Base-by-base conservation (phyloP, 2,329 filamentous ascomycete genomes). In the Penicillium sumatraense region DNA sequence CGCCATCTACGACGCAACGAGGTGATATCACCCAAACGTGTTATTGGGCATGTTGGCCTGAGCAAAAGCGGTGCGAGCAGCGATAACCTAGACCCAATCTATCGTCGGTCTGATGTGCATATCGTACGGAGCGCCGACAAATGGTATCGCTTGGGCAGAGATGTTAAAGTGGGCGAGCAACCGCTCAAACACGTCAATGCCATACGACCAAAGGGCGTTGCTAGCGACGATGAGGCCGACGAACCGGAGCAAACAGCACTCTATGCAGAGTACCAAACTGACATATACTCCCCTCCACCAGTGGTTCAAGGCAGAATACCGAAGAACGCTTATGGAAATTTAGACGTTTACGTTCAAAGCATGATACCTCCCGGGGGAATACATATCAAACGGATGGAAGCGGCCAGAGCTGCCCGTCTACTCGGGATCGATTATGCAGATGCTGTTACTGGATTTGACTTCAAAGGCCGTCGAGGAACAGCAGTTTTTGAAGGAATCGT, bases 381-480 rank as follows among this genome's bases (percentile, higher is more conserved):
- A 13, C 85, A 88, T 60, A 74, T 88, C 24, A 76, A 75, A 48
- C 79, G 84, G 57, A 72, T 78, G 13, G 78, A 88, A 48, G 88
- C 90, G 1, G 79, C 84, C 1, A 83, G 84, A 48, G 93, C 93
- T 1, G 91, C 92, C 0, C 86, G 83, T 53, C 76, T 93, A 1
- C 73, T 97, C 1, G 87, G 87, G 0, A 82, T 98, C 16, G 92
- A 98, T 74, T 96, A 89, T 71, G 91, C 91, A 2, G 91, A 93
- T 27, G 95, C 95, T 0, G 85, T 99, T 5, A 95, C 89, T 0
- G 93, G 93, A 0, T 99, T 98, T 67, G 82, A 88, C 33, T 99
- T 98, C 76, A 88, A 86, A 68, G 92, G 92, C 1, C 85, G 91
- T 2, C 87, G 91, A 53, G 93, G 93, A 14, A 97, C 91, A 2